These are phyloP conservation scores for Drosera spatulata DNA, from an alignment of 179 eudicot species.

Conservation along the genomic window DNA sequence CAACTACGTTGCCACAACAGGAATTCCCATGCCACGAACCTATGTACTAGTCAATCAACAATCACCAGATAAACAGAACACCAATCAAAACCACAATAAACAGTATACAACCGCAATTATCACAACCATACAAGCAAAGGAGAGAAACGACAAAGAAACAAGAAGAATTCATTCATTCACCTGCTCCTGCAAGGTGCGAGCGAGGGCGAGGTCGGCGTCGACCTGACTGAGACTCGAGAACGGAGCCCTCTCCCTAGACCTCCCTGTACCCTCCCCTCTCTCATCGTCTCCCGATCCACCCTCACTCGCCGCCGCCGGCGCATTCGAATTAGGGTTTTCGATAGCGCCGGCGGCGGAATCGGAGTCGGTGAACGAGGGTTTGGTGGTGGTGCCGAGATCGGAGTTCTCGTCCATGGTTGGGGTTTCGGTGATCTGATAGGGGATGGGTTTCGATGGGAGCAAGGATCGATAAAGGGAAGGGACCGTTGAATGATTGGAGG, in stretches of 20 bases:
- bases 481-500: too few species aligned
- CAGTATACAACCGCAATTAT: too few species aligned
- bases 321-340: conserved; percentile 21
- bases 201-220: conserved; percentile 96
- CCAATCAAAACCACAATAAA: too few species aligned
- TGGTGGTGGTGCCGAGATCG: conserved; percentile 17
- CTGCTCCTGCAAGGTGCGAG: conserved; percentile 92
- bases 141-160: too few species aligned
- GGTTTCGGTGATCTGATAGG: too few species aligned
- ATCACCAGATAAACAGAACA: too few species aligned
- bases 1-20: too few species aligned
- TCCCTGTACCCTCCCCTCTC: conserved; percentile 10
- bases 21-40: too few species aligned
- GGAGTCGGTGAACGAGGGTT: not conserved
- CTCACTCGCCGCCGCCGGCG: not conserved
- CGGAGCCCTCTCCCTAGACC: conserved; percentile 41
- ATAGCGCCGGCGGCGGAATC: conserved; percentile 2
- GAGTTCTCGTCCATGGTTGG: conserved; percentile 33
- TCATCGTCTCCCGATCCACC: not conserved
- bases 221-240: conserved; percentile 81
- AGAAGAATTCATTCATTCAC: conserved; percentile 11
- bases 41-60: too few species aligned
- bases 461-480: too few species aligned
- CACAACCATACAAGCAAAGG: too few species aligned
- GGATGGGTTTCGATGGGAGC: too few species aligned